A percentile compares a stretch with the other conserved stretches of the same genome.
Conservation (phyloP, 2,329 filamentous ascomycete genomes). For the Penicillium aurantiogriseum region DNA sequence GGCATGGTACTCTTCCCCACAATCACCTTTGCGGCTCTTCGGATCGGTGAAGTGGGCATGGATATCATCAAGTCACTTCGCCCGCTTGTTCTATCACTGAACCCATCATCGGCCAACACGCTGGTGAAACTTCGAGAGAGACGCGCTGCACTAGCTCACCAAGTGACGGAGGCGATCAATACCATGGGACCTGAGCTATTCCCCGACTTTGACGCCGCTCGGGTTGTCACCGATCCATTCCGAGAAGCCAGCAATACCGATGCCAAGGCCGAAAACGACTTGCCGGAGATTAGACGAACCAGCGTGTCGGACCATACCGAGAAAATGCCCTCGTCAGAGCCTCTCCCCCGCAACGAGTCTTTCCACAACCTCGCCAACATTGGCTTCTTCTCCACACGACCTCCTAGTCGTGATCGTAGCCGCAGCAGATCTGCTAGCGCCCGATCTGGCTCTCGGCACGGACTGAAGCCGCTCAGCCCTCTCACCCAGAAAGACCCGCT, state of each 20-base stretch:
- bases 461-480: conserved; percentile 67
- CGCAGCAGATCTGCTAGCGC: conserved; percentile 68
- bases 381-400: conserved; percentile 85
- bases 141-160: conserved; percentile 70
- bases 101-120: conserved; percentile 79
- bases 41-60: conserved; percentile 98
- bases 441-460: conserved; percentile 62
- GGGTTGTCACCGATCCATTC: conserved; percentile 61
- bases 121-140: conserved; percentile 73
- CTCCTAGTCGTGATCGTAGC: conserved; percentile 75
- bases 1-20: conserved; percentile 79
- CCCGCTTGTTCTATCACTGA: conserved; percentile 80
- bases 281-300: conserved; percentile 26
- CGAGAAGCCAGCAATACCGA: conserved; percentile 28
- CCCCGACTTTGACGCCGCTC: conserved; percentile 83
- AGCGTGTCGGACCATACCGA: conserved; percentile 24
- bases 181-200: conserved; percentile 93
- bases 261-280: conserved; percentile 15
- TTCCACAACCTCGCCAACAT: conserved; percentile 87
- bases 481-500: conserved; percentile 67
- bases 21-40: conserved; percentile 87
- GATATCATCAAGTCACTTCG: conserved; percentile 94
- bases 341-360: conserved; percentile 83
- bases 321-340: conserved; percentile 36
- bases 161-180: conserved; percentile 92